Base-by-base conservation (phyloP, 371 early-diverging fungal species). In the Mortierella sp. region DNA sequence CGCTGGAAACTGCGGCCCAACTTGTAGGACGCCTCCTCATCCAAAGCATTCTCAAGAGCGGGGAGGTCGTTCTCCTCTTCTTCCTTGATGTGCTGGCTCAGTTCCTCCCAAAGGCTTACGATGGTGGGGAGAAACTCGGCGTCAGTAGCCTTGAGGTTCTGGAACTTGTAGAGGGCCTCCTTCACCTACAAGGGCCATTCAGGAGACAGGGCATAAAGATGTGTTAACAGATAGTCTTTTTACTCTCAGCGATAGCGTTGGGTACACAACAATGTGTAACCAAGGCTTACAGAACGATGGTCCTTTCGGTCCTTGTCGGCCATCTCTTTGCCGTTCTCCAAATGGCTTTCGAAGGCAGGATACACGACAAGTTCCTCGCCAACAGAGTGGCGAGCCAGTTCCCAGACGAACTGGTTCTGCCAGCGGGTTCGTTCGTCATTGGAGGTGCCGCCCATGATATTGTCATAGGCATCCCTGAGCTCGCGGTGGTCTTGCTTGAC, bases 381-480 rank as follows among this genome's bases (percentile, higher is more conserved):
- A 7, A 55, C 64, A 21, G 64, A 64, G 24, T 70, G 71, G 14
- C 71, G 71, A 16, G 71, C 71, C n/a, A 70, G 71, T 21, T 70
- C 71, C 71, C 71, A 70, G 7, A 46, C 45, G 23, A 70, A 70
- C 64, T 64, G 64, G 39, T 70, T 64, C 56, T 64, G 64, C 71
- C 71, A 70, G 42, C 71, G 42, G 41, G 64, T 70, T 30, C 46
- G 63, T 8, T 70, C 71, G 19, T 70, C 71, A 6, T 64, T 55
- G 8, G 46, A 13, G 12, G 47, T 30, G 13, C 54, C 28, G 39
- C 26, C 8, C 18, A 70, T 27, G 52, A 70, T 70, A n/a, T 70
- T 70, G 38, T 54, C 16, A 45, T 70, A 70, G 21, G 24, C n/a
- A 2, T 70, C 64, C 24, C 64, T 64, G 26, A 70, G 19, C 60